Conservation (phyloP, 208 protist genomes). For the Crithidia expoeki region DNA sequence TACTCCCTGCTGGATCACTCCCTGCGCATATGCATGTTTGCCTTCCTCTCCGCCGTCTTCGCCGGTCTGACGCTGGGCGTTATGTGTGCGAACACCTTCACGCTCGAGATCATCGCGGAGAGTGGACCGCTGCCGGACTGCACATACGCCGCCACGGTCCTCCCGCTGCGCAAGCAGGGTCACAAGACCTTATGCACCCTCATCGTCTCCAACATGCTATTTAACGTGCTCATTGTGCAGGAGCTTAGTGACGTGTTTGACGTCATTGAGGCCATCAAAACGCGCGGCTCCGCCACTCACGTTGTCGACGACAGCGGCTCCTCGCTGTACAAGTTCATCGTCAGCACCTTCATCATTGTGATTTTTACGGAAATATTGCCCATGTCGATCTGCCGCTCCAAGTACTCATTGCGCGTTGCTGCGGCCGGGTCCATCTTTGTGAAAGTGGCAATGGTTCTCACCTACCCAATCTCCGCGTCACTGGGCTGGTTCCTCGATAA, state of each 20-base stretch:
- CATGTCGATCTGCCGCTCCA: conserved; percentile 91
- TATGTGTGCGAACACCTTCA: conserved; percentile 88
- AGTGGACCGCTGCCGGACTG: conserved; percentile 78
- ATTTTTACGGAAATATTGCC: conserved; percentile 88
- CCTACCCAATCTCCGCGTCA: conserved; percentile 76
- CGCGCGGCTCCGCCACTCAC: conserved; percentile 18
- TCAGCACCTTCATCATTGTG: conserved; percentile 81
- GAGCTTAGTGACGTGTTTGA: conserved; percentile 65
- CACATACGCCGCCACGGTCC: conserved; percentile 75
- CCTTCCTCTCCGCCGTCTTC: conserved; percentile 87
- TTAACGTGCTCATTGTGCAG: conserved; percentile 88
- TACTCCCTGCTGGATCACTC: conserved; percentile 72
- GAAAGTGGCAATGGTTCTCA: conserved; percentile 76
- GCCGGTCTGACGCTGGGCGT: conserved; percentile 90
- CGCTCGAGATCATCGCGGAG: conserved; percentile 88
- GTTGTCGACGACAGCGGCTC: conserved; percentile 35
- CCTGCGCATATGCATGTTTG: conserved; percentile 52
- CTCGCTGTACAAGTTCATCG: conserved; percentile 62
- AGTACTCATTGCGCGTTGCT: conserved; percentile 81
- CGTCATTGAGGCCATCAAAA: conserved; percentile 46
- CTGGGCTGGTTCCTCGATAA: conserved; percentile 82
- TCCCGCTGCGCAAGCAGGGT: conserved; percentile 76
- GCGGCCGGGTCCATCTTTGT: conserved; percentile 79
- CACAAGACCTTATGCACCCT: conserved; percentile 89
- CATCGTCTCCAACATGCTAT: conserved; percentile 89